Percentiles rank a stretch among this genome's conserved stretches.
Evolutionary conservation across 352 stramenopile species (phyloP).

Genomic region (Phytophthora agathidicida): DNA sequence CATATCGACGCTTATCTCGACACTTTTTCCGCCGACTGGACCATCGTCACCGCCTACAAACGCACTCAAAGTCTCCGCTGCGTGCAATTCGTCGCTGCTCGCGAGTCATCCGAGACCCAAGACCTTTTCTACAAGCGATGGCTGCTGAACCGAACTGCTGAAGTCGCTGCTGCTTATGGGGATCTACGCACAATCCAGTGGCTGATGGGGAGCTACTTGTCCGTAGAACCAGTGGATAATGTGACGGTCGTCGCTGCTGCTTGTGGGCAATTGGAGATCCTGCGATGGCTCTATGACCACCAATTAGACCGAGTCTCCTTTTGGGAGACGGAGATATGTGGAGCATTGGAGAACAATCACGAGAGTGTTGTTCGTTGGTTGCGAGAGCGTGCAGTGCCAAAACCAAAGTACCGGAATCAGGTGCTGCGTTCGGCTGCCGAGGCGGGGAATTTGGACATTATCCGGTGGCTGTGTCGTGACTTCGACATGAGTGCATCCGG

Average conservation of each 20-base stretch:
- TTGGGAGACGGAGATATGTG: slow-evolving; percentile 23
- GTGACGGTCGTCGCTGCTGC: slow-evolving; percentile 16
- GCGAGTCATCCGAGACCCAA: neutral
- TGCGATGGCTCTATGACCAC: slow-evolving; percentile 23
- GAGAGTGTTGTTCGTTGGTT: slow-evolving; percentile 50
- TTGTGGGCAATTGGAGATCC: slow-evolving; percentile 10
- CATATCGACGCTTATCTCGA: slow-evolving; percentile 7
- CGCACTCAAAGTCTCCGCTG: slow-evolving; percentile 10
- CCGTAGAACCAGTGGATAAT: slow-evolving; percentile 7
- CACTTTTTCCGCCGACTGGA: slow-evolving; percentile 15
- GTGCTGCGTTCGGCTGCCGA: slow-evolving; percentile 17
- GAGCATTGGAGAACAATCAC: slow-evolving; percentile 40
- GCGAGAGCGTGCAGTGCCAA: slow-evolving; percentile 20
- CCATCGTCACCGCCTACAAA: slow-evolving; percentile 14
- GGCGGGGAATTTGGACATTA: slow-evolving; percentile 10
- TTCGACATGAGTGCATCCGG: slow-evolving; percentile 1
- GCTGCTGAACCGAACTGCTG: slow-evolving; percentile 23
- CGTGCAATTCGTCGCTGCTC: slow-evolving; percentile 19
- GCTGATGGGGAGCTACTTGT: slow-evolving; percentile 22
- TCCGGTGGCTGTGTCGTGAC: slow-evolving; percentile 19
- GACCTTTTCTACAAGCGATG: slow-evolving; percentile 35
- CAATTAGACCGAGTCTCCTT: slow-evolving; percentile 14
- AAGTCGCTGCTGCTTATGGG: slow-evolving; percentile 3
- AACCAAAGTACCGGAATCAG: neutral
- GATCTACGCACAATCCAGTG: slow-evolving; percentile 14